A percentile compares a stretch with the other conserved stretches of the same genome.
Evolutionary conservation across 2,329 filamentous ascomycete genomes (phyloP).

Genomic region (Aspergillus chevalieri): DNA sequence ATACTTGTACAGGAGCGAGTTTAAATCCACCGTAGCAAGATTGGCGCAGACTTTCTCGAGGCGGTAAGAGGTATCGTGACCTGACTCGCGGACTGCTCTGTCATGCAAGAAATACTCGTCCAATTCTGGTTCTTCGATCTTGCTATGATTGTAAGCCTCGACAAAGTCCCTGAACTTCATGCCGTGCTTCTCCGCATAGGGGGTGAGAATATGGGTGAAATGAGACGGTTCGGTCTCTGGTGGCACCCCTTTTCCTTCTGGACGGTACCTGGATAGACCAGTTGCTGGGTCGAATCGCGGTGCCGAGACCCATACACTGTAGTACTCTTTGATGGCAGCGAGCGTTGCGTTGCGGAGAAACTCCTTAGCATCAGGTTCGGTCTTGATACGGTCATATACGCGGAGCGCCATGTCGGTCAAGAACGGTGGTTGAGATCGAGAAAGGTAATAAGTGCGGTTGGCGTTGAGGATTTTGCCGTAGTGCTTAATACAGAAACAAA

Average conservation of each 20-base stretch:
- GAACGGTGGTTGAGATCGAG: slow-evolving; percentile 90
- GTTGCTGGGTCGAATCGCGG: slow-evolving; percentile 72
- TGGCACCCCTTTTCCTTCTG: slow-evolving; percentile 76
- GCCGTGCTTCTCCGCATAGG: slow-evolving; percentile 75
- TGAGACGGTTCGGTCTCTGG: slow-evolving; percentile 86
- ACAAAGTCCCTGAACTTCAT: slow-evolving; percentile 83
- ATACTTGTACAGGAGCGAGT: slow-evolving; percentile 94
- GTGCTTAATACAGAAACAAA: slow-evolving; percentile 96
- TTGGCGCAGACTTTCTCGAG: slow-evolving; percentile 82
- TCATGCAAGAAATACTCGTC: slow-evolving; percentile 97
- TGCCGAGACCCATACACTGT: slow-evolving; percentile 76
- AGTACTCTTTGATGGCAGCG: slow-evolving; percentile 94
- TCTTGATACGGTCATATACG: slow-evolving; percentile 88
- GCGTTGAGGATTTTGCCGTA: slow-evolving; percentile 98
- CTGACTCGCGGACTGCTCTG: slow-evolving; percentile 89
- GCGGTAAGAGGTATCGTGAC: slow-evolving; percentile 93
- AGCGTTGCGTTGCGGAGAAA: slow-evolving; percentile 75
- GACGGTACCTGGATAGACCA: slow-evolving; percentile 77
- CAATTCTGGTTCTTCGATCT: slow-evolving; percentile 75
- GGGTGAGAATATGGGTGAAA: slow-evolving; percentile 74
- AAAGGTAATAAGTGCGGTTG: slow-evolving; percentile 91
- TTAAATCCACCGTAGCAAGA: slow-evolving; percentile 87
- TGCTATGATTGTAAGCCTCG: slow-evolving; percentile 72
- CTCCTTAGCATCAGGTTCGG: slow-evolving; percentile 70
- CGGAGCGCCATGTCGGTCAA: slow-evolving; percentile 94